phyloP scores from a whole-genome alignment of 495 filamentous ascomycete species.

The Xylona heveae region DNA sequence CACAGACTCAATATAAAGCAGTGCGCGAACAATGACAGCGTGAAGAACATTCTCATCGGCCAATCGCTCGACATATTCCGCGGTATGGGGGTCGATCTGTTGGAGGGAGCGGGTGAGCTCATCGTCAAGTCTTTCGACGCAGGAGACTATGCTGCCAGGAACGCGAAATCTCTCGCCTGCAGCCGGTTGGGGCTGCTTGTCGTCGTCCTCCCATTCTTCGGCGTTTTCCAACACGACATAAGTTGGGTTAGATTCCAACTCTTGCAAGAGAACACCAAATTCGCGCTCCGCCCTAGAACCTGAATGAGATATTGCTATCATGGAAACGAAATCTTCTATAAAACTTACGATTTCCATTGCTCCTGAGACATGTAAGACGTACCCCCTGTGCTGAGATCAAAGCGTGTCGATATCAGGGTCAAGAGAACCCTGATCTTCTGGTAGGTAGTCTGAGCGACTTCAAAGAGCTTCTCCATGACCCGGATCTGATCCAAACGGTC shows the following conservation, averaged over 20 bases:
- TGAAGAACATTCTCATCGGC: constrained; percentile 85
- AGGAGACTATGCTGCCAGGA: constrained; percentile 83
- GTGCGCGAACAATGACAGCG: constrained; percentile 64
- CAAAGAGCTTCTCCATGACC: constrained; percentile 88
- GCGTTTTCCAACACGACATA: constrained; percentile 74
- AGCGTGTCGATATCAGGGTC: constrained; percentile 80
- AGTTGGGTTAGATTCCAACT: constrained; percentile 56
- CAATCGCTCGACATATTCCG: constrained; percentile 91
- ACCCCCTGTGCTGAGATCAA: constrained; percentile 70
- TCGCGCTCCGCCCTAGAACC: constrained; percentile 50
- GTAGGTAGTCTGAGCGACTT: constrained; percentile 76
- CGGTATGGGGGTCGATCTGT: constrained; percentile 93
- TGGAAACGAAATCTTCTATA: neutral
- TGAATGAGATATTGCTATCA: constrained; percentile 3
- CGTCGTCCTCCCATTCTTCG: constrained; percentile 98
- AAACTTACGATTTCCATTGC: constrained; percentile 66
- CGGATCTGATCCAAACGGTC: constrained; percentile 85
- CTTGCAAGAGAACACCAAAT: constrained; percentile 49
- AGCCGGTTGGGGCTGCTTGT: constrained; percentile 58
- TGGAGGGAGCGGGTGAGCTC: constrained; percentile 92
- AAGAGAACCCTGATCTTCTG: constrained; percentile 86
- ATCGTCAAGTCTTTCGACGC: constrained; percentile 88
- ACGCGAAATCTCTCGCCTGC: constrained; percentile 62
- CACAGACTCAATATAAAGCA: constrained; percentile 72
- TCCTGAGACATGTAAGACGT: constrained; percentile 81